These are phyloP conservation scores for Schizophyllum amplum DNA, from an alignment of 1,284 basidiomycete genomes.

Conservation along the genomic window DNA sequence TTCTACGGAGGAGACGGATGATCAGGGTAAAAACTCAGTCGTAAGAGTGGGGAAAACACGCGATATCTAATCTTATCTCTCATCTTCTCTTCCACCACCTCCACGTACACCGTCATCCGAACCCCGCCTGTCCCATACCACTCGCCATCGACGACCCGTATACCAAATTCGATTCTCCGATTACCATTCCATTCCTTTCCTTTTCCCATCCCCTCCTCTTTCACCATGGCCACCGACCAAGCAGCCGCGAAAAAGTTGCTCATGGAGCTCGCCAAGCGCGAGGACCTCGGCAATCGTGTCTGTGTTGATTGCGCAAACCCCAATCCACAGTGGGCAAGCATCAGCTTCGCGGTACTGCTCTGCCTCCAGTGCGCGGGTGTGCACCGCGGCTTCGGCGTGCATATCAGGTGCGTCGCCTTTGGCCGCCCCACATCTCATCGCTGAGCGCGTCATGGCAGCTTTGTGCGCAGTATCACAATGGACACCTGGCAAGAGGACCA, in stretches of 20 bases:
- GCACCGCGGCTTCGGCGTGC: slow-evolving; percentile 85
- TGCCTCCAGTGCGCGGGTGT: slow-evolving; percentile 89
- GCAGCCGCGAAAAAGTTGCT: slow-evolving; percentile 59
- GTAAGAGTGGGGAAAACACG: too few relatives aligned
- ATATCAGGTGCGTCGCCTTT: slow-evolving; percentile 52
- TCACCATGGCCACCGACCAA: slow-evolving; percentile 53
- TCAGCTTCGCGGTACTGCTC: slow-evolving; percentile 78
- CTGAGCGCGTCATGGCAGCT: slow-evolving; percentile 36
- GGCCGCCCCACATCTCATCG: not conserved
- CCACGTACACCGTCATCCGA: not conserved
- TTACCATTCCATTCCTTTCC: not conserved
- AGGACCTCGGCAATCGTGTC: slow-evolving; percentile 64
- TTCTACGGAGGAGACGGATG: not conserved
- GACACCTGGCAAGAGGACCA: slow-evolving; percentile 93
- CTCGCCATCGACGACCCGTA: not conserved
- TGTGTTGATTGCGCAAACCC: slow-evolving; percentile 82
- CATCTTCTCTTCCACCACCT: not conserved
- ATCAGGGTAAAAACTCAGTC: not conserved
- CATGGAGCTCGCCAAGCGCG: slow-evolving; percentile 65
- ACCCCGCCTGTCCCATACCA: not conserved
- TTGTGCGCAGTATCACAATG: slow-evolving; percentile 91
- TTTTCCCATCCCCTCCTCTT: not conserved
- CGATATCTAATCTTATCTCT: not conserved
- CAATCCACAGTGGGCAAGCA: slow-evolving; percentile 85
- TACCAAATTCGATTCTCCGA: not conserved